Evolutionary conservation across 2,329 filamentous ascomycete genomes (phyloP).

Genomic region (Cladorrhinum sp.): DNA sequence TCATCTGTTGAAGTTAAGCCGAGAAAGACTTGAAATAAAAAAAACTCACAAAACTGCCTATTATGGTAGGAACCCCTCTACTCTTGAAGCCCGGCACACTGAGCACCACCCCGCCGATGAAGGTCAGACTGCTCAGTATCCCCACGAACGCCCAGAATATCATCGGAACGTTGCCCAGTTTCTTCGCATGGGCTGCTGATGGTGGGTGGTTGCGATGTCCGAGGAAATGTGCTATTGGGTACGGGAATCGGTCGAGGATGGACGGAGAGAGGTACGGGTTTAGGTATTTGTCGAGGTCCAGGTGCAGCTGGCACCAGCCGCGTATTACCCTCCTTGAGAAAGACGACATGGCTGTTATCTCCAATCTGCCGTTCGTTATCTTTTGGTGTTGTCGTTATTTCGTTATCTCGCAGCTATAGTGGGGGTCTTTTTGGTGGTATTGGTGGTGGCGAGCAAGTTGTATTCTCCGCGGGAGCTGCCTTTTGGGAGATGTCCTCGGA

Average conservation of each 20-base stretch:
- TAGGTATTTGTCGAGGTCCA: conserved; percentile 75
- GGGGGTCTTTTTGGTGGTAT: background rate
- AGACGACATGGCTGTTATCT: background rate
- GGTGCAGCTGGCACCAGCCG: conserved; percentile 42
- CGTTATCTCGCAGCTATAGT: background rate
- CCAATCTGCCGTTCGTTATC: too few species aligned
- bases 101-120: conserved; percentile 57
- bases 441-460: background rate
- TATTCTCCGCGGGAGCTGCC: background rate
- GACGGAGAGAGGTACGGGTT: conserved; percentile 68
- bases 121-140: conserved; percentile 57
- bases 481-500: background rate
- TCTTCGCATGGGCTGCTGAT: conserved; percentile 25
- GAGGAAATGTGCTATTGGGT: conserved; percentile 64
- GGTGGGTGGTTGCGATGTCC: conserved; percentile 51
- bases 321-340: conserved; percentile 10
- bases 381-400: too few species aligned
- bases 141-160: conserved; percentile 64
- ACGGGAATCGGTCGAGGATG: conserved; percentile 62
- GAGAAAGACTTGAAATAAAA: background rate
- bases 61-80: conserved; percentile 56
- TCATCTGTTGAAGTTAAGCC: background rate
- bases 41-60: conserved; percentile 65
- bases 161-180: conserved; percentile 56
- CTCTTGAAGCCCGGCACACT: conserved; percentile 53